A percentile compares a stretch with the other conserved stretches of the same genome.
phyloP scores from a whole-genome alignment of 495 filamentous ascomycete species.

The Copromyces sp. region DNA sequence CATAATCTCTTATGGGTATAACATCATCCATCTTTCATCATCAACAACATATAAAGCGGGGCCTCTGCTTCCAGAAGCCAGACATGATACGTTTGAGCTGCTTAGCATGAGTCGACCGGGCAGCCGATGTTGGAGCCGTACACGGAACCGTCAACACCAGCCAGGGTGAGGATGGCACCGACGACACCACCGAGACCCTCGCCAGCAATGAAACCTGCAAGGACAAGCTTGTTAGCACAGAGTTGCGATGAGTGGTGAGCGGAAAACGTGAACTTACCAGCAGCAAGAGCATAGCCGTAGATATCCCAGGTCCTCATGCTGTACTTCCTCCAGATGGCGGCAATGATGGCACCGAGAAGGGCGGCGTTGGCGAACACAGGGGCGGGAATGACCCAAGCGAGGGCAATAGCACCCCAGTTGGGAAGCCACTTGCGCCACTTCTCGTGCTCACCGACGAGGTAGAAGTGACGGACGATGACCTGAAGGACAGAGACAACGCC shows the following conservation, averaged over 20 bases:
- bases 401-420: conserved; percentile 57
- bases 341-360: conserved; percentile 45
- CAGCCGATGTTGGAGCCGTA: conserved; percentile 42
- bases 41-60: background rate
- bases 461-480: conserved; percentile 49
- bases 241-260: too few relatives aligned
- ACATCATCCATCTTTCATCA: background rate
- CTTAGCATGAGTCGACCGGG: conserved; percentile 24
- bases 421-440: conserved; percentile 51
- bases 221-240: too few relatives aligned
- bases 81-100: background rate
- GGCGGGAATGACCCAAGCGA: conserved; percentile 48
- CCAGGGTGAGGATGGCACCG: conserved; percentile 45
- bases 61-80: background rate
- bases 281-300: conserved; percentile 56
- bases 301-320: conserved; percentile 45
- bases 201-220: conserved; percentile 59
- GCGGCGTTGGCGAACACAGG: conserved; percentile 39
- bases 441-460: conserved; percentile 31
- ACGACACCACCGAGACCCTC: conserved; percentile 58
- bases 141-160: conserved; percentile 33
- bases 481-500: conserved; percentile 38
- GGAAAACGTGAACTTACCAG: too few relatives aligned
- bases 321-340: conserved; percentile 50
- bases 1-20: background rate